Percentiles rank a stretch among this genome's conserved stretches.
Evolutionary conservation across 179 eudicot genomes (phyloP).

Genomic region (Beta lomatogona): DNA sequence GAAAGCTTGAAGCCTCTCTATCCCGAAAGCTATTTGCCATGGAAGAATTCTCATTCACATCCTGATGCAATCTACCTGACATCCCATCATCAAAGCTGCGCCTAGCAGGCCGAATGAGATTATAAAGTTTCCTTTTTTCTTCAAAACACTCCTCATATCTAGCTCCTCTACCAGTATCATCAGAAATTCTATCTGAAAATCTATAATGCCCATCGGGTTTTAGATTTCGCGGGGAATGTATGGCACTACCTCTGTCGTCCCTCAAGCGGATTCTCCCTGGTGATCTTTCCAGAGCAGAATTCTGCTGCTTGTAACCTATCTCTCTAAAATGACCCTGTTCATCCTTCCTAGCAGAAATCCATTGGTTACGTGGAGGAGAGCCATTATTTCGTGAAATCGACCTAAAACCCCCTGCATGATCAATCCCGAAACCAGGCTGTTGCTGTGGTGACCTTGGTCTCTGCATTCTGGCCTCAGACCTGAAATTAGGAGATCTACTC

Average conservation of each 20-base stretch:
- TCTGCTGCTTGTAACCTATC: conserved; percentile 33
- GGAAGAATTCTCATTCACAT: conserved; percentile 26
- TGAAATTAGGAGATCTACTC: conserved; percentile 45
- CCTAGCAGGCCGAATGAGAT: conserved; percentile 27
- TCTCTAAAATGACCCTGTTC: conserved; percentile 34
- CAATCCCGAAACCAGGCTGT: conserved; percentile 31
- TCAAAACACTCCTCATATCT: conserved; percentile 36
- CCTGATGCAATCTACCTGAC: conserved; percentile 32
- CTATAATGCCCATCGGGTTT: conserved; percentile 36
- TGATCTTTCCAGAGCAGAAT: conserved; percentile 26
- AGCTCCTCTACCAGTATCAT: conserved; percentile 27
- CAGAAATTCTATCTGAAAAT: conserved; percentile 25
- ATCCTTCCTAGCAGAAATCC: conserved; percentile 33
- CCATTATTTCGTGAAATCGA: conserved; percentile 29
- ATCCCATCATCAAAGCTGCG: conserved; percentile 36
- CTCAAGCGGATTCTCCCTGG: conserved; percentile 33
- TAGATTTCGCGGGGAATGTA: conserved; percentile 26
- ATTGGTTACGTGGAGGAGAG: conserved; percentile 37
- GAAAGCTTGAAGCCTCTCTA: conserved; percentile 36
- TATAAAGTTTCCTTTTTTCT: conserved; percentile 36
- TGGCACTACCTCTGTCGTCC: conserved; percentile 26
- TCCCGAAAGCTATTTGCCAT: conserved; percentile 15
- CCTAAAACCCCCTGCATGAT: conserved; percentile 30
- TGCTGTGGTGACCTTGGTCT: conserved; percentile 35
- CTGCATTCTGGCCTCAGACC: conserved; percentile 39